Evolutionary conservation across 2,329 filamentous ascomycete genomes (phyloP).

Genomic region (Sporothrix brunneoviolacea): DNA sequence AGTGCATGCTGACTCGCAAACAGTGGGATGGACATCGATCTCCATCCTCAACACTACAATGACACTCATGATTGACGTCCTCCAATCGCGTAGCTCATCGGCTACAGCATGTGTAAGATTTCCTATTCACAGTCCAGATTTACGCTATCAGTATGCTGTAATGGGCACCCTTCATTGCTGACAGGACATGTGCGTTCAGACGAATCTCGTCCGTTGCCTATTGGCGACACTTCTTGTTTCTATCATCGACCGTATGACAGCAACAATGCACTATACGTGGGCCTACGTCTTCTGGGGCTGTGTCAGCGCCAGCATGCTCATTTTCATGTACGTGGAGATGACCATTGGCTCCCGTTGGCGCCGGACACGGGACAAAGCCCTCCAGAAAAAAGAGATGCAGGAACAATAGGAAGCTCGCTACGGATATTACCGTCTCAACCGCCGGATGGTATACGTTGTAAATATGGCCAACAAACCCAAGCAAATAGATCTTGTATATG

Average conservation of each 20-base stretch:
- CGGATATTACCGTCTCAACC: too few species aligned
- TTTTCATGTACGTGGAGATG: slow-evolving; percentile 12
- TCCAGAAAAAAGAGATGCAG: not conserved
- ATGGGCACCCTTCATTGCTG: not conserved
- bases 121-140: not conserved
- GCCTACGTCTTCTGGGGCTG: slow-evolving; percentile 15
- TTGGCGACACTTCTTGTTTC: slow-evolving; percentile 24
- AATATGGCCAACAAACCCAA: too few species aligned
- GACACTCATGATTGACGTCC: slow-evolving; percentile 27
- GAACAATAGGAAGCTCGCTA: not conserved
- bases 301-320: slow-evolving; percentile 11
- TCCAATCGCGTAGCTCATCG: slow-evolving; percentile 24
- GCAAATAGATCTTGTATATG: too few species aligned
- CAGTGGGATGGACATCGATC: slow-evolving; percentile 26
- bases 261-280: slow-evolving; percentile 8
- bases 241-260: slow-evolving; percentile 24
- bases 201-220: slow-evolving; percentile 25
- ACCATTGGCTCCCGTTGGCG: slow-evolving; percentile 10
- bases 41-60: slow-evolving; percentile 27
- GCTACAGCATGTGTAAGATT: slow-evolving; percentile 22
- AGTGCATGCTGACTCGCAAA: not conserved
- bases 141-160: not conserved
- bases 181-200: slow-evolving; percentile 15
- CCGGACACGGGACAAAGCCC: not conserved
- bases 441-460: too few species aligned